Evolutionary conservation across 306 rosid genomes (phyloP).

Genomic region (Sesbania bispinosa): DNA sequence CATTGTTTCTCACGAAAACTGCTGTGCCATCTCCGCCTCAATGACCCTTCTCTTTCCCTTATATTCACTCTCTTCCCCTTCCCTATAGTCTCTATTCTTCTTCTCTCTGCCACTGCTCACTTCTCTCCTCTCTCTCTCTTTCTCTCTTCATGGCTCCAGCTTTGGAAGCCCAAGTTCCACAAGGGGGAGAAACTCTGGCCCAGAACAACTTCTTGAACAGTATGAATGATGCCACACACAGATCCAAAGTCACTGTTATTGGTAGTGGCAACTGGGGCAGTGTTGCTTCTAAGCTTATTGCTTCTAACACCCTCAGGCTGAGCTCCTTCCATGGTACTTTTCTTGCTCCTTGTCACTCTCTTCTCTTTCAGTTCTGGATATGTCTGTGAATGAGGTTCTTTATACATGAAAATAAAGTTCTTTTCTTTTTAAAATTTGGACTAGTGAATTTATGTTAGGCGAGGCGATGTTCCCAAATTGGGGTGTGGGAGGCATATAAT

Average conservation of each 20-base stretch:
- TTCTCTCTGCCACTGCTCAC: background rate
- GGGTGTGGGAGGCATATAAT: background rate
- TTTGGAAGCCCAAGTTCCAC: constrained; percentile 30
- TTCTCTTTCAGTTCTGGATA: background rate
- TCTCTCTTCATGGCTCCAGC: constrained; percentile 53
- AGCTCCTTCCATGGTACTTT: constrained; percentile 64
- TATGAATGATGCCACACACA: constrained; percentile 31
- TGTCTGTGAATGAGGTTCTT: background rate
- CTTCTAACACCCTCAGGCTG: constrained; percentile 64
- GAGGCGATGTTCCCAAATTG: background rate
- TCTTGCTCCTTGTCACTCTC: background rate
- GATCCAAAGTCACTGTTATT: constrained; percentile 72
- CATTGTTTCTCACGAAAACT: constrained; percentile 59
- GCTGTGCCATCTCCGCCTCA: constrained; percentile 67
- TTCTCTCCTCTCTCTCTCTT: background rate
- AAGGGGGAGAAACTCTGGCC: constrained; percentile 19
- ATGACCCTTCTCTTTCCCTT: constrained; percentile 24
- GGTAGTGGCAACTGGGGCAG: constrained; percentile 99
- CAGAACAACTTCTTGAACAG: constrained; percentile 24
- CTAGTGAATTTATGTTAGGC: background rate
- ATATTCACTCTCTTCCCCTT: constrained; percentile 4
- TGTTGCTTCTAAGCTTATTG: constrained; percentile 89
- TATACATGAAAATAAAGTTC: background rate
- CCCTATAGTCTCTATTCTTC: background rate
- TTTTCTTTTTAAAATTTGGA: background rate